Conservation (phyloP, 768 basidiomycete species). For the Termitomyces sp. region DNA sequence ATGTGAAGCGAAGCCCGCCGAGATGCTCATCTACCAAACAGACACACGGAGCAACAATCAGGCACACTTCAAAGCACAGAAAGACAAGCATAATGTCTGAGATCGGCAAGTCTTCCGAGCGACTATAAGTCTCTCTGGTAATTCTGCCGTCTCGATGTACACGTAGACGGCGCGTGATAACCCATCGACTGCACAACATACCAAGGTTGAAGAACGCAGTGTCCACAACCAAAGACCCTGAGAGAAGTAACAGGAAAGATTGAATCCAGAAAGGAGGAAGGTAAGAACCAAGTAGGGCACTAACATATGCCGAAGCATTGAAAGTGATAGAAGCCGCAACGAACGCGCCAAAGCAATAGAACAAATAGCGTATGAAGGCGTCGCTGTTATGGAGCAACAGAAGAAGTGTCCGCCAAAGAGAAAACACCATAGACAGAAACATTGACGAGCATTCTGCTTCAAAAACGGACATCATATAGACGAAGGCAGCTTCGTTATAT, state of each 20-base stretch:
- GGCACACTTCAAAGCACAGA: neutral
- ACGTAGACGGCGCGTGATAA: neutral
- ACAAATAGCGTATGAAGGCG: neutral
- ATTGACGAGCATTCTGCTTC: neutral
- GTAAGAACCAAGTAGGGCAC: neutral
- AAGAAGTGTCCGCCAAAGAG: neutral
- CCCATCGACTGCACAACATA: neutral
- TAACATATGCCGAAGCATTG: neutral
- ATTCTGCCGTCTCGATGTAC: neutral
- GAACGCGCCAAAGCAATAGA: neutral
- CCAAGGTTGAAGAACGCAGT: neutral
- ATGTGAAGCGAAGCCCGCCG: no score
- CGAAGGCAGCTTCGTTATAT: no score
- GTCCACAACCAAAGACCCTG: neutral
- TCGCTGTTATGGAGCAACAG: neutral
- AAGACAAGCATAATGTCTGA: neutral
- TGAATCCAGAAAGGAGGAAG: neutral
- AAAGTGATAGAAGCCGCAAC: neutral
- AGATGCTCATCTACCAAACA: neutral
- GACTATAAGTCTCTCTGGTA: neutral
- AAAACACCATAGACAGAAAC: neutral
- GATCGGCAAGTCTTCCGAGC: neutral
- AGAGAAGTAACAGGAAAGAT: neutral
- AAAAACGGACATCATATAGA: neutral
- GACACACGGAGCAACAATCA: neutral